Evolutionary conservation across 1,139 yeast species (phyloP), one percentile per base, ranked within the genome.

Genomic region (Hansenula sp.): DNA sequence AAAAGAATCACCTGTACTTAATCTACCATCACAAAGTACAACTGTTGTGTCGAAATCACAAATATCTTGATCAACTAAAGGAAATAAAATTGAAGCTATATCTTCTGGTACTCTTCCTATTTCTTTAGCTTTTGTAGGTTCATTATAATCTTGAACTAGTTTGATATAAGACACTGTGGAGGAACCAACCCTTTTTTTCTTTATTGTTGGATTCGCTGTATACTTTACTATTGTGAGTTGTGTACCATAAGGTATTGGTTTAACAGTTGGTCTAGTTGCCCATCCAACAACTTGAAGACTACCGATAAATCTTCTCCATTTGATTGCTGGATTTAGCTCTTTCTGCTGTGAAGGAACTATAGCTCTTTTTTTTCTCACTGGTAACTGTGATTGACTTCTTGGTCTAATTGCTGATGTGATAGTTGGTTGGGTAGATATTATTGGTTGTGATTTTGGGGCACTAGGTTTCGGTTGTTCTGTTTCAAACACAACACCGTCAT

Each of bases 101-200:
- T 79, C 85, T 47, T 83, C 90, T 0, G 89, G 82, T 2, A 88
- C 59, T 46, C 96, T 72, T 0, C 95, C 97, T 29, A 90, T 69
- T 56, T 87, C 96, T 44, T 86, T 56, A 20, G 56, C 46, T 22
- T 44, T 47, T 2, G 47, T 39, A 3, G 53, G 43, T 36, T 59
- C 61, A 36, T 51, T 29, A 11, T 35, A 35, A 37, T 52, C 50
- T 31, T 52, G 57, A 3, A 50, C 29, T 21, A 55, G 36, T 35
- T 52, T 55, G 10, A 55, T 19, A 38, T 42, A 51, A 1, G 57
- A 51, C 0, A 53, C 44, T 6, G 48, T 47, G 45, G 41, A 51
- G 44, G 12, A 56, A 47, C 39, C 47, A 48, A 42, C 47, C 44
- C 44, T 51, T 46, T 47, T 50, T 46, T 45, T 52, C 0, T 75